Evolutionary conservation across 108 stramenopile genomes (phyloP), one percentile per base, ranked within the genome.

Genomic region (Stephanodiscus triporus): DNA sequence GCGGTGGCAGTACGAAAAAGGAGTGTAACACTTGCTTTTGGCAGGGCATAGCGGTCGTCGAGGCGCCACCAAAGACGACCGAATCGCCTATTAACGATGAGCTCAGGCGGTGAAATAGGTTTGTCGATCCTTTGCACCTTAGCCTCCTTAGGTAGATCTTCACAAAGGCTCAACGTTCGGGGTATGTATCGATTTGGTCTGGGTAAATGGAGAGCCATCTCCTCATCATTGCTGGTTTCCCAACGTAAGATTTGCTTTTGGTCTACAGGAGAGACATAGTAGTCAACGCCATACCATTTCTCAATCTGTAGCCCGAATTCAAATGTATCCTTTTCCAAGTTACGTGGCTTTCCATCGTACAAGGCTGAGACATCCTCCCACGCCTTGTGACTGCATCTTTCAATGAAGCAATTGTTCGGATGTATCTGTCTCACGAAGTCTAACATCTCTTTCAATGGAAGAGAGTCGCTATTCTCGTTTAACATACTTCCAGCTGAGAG

Each of bases 1-100:
- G 78, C 51, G 22, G 84, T 68, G 10, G 91, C 76, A 68, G 83
- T 90, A 42, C 92, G 76, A 42, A 93, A 65, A 14, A 95, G 59
- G 3, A 95, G 27, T 4, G 78, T 84, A 55, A 93, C 2, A 24
- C 67, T 81, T 14, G 92, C 77, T 48, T 89, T 90, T 29, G 95
- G 95, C 6, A 93, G 66, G 9, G 89, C 91, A 69, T 95, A 95
- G 8, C 95, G 75, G 67, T 95, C 95, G 68, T 95, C 95, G 27
- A 95, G 81, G 38, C 91, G 84, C 83, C 90, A 88, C 85, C 80
- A 95, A 38, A 95, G 88, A n/a, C 90, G 86, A 60, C 81, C 84
- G 26, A 49, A 24, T 14, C 66, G 49, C 11, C 75, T 42, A 43
- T 90, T 83, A 8, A 86, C 67, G 16, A 91, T 61, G 7, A 95